Base-by-base conservation (phyloP, 2,329 filamentous ascomycete species). In the Colletotrichum caudatum region DNA sequence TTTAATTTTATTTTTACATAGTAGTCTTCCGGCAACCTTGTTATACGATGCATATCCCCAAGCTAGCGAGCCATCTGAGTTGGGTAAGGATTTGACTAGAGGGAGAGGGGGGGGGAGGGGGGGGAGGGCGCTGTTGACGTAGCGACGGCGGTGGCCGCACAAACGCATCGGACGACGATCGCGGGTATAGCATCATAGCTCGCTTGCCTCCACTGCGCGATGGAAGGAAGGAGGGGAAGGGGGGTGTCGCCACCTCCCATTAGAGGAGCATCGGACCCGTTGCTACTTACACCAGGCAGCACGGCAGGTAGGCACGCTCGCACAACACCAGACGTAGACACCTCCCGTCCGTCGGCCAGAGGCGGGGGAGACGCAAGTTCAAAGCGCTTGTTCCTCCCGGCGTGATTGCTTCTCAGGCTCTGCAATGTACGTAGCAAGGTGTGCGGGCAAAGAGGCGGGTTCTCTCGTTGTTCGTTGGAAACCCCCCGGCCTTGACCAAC, bases 151-250 rank as follows among this genome's bases (percentile, higher is more conserved):
- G 20, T 39, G 18, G 5, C 16, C 12, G 33, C 18, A 29, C 16
- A 23, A 39, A n/a, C 14, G 57, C 64, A 68, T 71, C 35, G 48
- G 64, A 68, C 46, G 64, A 68, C 37, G 64, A 71, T 71, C 64
- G 37, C 58, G 46, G 37, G 50, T 18, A 41, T 59, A 59, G 29
- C 62, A 60, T 41, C 41, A 41, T 46, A n/a, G 37, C 35, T 64
- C 61, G 20, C 12, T 16, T 33, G 33, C 63, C 37, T 37, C 23
- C 41, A 12, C 33, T 11, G 51, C 26, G 37, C 48, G 57, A 46
- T 39, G 39, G 64, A 35, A 20, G 50, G 23, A 3, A 12, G 16
- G 20, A 7, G 20, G 46, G 44, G 16, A 33, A 18, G 37, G 16
- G 12, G n/a, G 18, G 46, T 14, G 12, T 44, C 37, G 56, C 56